Base-by-base conservation (phyloP, 176 grass and related monocot species). In the Pontederia crassipes region DNA sequence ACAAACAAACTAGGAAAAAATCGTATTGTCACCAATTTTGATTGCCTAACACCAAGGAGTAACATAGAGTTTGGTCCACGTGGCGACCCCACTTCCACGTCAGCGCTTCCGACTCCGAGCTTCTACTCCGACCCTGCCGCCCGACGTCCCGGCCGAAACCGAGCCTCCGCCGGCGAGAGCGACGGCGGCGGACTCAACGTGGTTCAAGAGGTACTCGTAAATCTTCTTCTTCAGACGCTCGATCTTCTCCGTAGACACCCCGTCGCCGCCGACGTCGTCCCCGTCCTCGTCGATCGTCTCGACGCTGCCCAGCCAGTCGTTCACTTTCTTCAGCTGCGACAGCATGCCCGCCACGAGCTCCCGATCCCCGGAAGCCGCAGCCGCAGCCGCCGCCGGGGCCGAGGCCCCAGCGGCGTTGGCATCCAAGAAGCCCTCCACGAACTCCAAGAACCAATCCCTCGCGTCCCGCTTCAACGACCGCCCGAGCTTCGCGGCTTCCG, bases 351-450 rank as follows among this genome's bases (percentile, higher is more conserved):
- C 87, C 4, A 81, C 87, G 27, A 74, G 66, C 67, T 97, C 92
- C 11, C 79, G 81, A 60, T 97, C 87, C 32, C 32, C 32, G 4
- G 32, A 0, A 40, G 32, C 69, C 74, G 85, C 12, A 74, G 81
- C 75, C 13, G 76, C 74, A 4, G 71, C 63, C 17, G 20, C 20
- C 20, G 20, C 20, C 51, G 65, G 78, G 6, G 66, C 75, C 13
- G 76, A 74, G 8, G 71, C 63, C 17, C 74, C 74, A 2, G 10
- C 18, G 1, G 14, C 70, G 71, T 95, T 82, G 46, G 90, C 83
- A 50, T 97, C 87, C 28, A 97, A 75, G 78, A 97, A 92, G 71
- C 81, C 77, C 79, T 97, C 93, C 58, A 91, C 80, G 72, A 97
- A 97, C 74, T 67, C 79, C 67, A 92, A 69, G 84, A 97, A 97